Base-by-base conservation (phyloP, 352 stramenopile genomes). In the Pythium plurisporium region DNA sequence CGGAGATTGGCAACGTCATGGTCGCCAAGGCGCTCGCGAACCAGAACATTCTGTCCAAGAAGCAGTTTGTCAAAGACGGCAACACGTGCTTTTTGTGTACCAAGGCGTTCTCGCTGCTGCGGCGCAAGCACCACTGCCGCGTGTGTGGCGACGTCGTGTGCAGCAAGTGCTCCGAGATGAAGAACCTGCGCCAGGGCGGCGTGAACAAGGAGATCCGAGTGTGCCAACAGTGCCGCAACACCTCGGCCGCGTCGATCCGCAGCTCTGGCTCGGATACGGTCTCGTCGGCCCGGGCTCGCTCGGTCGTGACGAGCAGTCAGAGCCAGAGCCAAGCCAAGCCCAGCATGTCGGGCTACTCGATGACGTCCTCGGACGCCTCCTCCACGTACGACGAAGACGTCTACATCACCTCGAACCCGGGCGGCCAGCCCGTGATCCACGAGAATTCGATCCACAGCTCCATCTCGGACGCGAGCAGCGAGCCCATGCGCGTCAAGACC, bases 61-160 rank as follows among this genome's bases (percentile, higher is more conserved):
- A 85, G 25, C 76, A 90, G 51, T 91, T 94, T 47, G 66, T 75
- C 46, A 94, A 90, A 58, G 78, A 94, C 45, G 82, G 84, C 40
- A 67, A 70, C 4, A 74, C 73, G 45, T 94, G 85, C 73, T 83
- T 77, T 57, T 37, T 91, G 43, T 94, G 85, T 48, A 46, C 75
- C 22, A 92, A 90, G 56, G 65, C 69, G 15, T 94, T 94, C 56
- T 81, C 65, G 12, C 67, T 92, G 25, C 74, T 94, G 42, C 81
- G 82, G 0, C 81, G 82, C 38, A 93, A 93, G 65, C 85, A 94
- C 56, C 85, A 94, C 64, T 94, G 85, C 60, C 79, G 82, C 34
- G 70, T 94, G 1, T 94, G 85, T 47, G 85, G 82, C 30, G 85
- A 94, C 47, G 80, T 94, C 12, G 79, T 92, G 9, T 94, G 85